Base-by-base conservation (phyloP, 495 filamentous ascomycete genomes). In the Tuber indicum region DNA sequence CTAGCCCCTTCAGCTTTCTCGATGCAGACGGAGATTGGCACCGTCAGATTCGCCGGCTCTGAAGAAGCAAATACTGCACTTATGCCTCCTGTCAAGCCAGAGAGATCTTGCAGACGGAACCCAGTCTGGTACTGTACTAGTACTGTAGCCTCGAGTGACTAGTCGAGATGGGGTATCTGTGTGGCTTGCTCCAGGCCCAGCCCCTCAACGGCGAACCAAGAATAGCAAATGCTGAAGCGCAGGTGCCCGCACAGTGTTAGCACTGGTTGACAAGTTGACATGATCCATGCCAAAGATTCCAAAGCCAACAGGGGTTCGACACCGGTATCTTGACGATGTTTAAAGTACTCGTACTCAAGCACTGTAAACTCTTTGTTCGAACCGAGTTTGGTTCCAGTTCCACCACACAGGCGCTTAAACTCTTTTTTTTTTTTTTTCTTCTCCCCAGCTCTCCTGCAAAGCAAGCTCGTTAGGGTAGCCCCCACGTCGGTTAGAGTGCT, bases 1-100 rank as follows among this genome's bases (percentile, higher is more conserved):
- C 14, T 1, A 62, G n/a, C n/a, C 10, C 16, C 12, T 32, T 62
- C 52, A 62, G 52, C 52, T 62, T 12, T 32, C 52, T 14, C 8
- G 49, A 52, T 52, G 1, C 58, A 62, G n/a, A 16, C 6, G 12
- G 26, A 8, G 12, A 36, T 2, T 32, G 26, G 26, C 26, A 17
- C 14, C 6, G n/a, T 3, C 14, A 36, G 58, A 36, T 66, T 66
- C 58, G 58, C 2, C 58, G 14, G 26, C 26, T 36, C 6, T 17
- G 26, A 66, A 66, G 58, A 66, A 66, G 58, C 58, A 66, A 66
- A 66, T 66, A 66, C 58, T 66, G 26, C 58, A 66, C 58, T 66
- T 36, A 2, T 7, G 58, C 16, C 26, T 66, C 58, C 58, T 66
- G 58, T 26, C 12, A 66, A 36, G 58, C 10, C 52, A 32, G n/a